Base-by-base conservation (phyloP, 78 protist species). In the Protostelium mycophagum region DNA sequence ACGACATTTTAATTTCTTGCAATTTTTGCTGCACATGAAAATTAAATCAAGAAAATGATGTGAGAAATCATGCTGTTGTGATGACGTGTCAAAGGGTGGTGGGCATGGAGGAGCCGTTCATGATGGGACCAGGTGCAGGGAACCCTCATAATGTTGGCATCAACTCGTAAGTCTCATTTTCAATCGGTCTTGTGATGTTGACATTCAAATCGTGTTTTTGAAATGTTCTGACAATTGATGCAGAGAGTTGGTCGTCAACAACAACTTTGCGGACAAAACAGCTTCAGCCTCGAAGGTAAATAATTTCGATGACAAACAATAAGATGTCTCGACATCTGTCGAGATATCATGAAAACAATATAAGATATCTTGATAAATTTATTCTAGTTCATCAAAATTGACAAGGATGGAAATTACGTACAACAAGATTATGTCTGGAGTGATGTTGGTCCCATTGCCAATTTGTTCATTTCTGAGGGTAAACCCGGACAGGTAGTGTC, bases 121-220 rank as follows among this genome's bases (percentile, higher is more conserved):
- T 87, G 38, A 38, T 87, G 1, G 89, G 89, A 10, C 84, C 89
- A 28, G 89, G 89, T n/a, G 89, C 89, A 9, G 89, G 89, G 28
- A 29, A 51, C 28, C 34, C 84, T 0, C 0, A 36, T 1, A 34
- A 35, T 0, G 83, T 36, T 9, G 89, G 89, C 73, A 36, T 39
- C 83, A 87, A 87, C 35, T 87, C 87, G 87, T 37, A n/a, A 5
- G 37, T 0, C 0, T 25, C 36, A 34, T n/a, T n/a, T n/a, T n/a
- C n/a, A n/a, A n/a, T n/a, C n/a, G n/a, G n/a, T n/a, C n/a, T n/a
- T n/a, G n/a, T n/a, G 10, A 34, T 23, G 5, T 28, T 5, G 34
- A 16, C 87, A 36, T 85, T 85, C 63, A 36, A 34, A 16, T 36
- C 28, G 87, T 31, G 0, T 28, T 16, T 0, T 37, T 37, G n/a